phyloP scores from a whole-genome alignment of 2,329 filamentous ascomycete genomes.

The Alternaria hordeiaustralica region DNA sequence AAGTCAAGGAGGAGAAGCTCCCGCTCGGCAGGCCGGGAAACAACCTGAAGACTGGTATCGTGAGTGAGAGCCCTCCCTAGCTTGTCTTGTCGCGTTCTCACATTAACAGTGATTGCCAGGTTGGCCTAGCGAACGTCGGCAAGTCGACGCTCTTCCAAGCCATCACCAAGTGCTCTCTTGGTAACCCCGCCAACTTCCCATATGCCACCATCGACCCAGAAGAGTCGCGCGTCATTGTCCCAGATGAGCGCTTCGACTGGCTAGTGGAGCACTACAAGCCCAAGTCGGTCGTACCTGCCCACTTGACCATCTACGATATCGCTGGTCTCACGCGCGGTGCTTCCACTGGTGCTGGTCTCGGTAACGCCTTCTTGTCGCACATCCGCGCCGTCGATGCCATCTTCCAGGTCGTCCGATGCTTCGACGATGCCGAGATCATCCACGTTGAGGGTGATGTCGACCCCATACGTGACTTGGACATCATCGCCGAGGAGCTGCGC shows the following conservation, averaged over 20 bases:
- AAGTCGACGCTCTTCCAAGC: constrained; percentile 99
- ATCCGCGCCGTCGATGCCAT: constrained; percentile 98
- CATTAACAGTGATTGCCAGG: constrained; percentile 65
- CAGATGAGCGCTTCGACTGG: constrained; percentile 96
- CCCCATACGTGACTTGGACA: constrained; percentile 89
- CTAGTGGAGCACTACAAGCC: constrained; percentile 95
- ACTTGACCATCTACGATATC: constrained; percentile 98
- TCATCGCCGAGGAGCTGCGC: constrained; percentile 94
- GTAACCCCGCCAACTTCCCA: constrained; percentile 99
- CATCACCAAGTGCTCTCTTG: constrained; percentile 95
- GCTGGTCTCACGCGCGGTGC: constrained; percentile 94
- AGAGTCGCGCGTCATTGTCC: constrained; percentile 96
- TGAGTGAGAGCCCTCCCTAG: constrained; percentile 67
- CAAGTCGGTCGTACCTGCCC: constrained; percentile 95
- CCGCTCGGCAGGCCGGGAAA: constrained; percentile 95
- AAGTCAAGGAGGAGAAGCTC: constrained; percentile 90
- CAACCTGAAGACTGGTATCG: constrained; percentile 98
- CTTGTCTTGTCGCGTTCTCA: constrained; percentile 43
- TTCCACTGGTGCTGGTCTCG: constrained; percentile 95
- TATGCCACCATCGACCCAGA: constrained; percentile 99
- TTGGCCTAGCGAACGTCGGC: constrained; percentile 98
- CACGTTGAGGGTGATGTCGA: constrained; percentile 99
- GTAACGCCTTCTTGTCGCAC: constrained; percentile 97
- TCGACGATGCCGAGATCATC: constrained; percentile 99
- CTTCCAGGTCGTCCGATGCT: constrained; percentile 95